phyloP scores from a whole-genome alignment of 2,329 filamentous ascomycete species.

The Ilyonectria sp. region DNA sequence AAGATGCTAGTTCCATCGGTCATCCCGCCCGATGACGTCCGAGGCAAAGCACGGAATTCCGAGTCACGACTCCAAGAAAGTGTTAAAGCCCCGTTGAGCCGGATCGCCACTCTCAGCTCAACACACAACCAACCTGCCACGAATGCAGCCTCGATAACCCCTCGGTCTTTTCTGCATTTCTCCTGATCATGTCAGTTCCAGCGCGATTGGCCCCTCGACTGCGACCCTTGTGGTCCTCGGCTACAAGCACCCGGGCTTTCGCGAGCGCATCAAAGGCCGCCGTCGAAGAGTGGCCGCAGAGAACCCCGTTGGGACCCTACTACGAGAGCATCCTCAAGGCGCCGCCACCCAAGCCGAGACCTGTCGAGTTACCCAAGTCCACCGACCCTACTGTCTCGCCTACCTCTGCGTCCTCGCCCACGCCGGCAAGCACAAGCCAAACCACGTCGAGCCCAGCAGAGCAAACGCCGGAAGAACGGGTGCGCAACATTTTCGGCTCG shows the following conservation, averaged over 20 bases:
- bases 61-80: constrained; percentile 44
- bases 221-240: constrained; percentile 46
- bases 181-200: constrained; percentile 50
- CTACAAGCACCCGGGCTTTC: constrained; percentile 46
- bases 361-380: constrained; percentile 61
- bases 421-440: constrained; percentile 19
- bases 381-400: constrained; percentile 48
- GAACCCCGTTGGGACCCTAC: constrained; percentile 69
- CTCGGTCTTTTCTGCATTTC: neutral
- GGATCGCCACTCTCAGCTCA: constrained; percentile 30
- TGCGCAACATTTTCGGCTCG: constrained; percentile 85
- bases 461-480: constrained; percentile 66
- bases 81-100: constrained; percentile 29
- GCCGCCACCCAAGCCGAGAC: constrained; percentile 58
- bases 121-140: neutral
- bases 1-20: constrained; percentile 12
- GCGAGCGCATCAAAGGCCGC: constrained; percentile 43
- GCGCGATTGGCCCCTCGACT: constrained; percentile 51
- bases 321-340: constrained; percentile 71
- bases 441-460: constrained; percentile 34
- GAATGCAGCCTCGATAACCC: constrained; percentile 13
- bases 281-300: constrained; percentile 53
- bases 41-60: constrained; percentile 49
- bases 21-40: constrained; percentile 52
- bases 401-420: constrained; percentile 21